These are phyloP conservation scores for Annulohypoxylon bovei DNA, from an alignment of 495 filamentous ascomycete genomes.

Conservation along the genomic window DNA sequence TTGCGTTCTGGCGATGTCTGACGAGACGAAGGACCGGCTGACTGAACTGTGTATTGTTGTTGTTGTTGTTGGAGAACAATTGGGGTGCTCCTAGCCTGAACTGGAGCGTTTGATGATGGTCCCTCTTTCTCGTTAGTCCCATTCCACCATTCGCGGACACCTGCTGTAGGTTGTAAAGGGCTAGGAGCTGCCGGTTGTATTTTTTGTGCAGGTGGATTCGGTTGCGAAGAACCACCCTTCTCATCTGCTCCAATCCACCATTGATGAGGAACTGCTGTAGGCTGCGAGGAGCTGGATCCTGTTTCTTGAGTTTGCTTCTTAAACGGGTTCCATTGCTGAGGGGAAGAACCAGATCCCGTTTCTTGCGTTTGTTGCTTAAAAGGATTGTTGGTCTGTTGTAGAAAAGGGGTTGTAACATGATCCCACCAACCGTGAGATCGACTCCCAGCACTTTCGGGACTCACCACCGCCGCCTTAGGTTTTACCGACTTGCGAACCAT, in stretches of 20 bases:
- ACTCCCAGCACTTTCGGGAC: conserved; percentile 58
- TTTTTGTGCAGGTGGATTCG: neutral
- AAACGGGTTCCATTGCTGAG: conserved; percentile 34
- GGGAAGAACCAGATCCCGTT: conserved; percentile 21
- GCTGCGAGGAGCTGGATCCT: neutral
- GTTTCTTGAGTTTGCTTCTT: conserved; percentile 22
- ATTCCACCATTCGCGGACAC: conserved; percentile 51
- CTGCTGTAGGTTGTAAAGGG: neutral
- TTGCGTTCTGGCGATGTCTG: conserved; percentile 11
- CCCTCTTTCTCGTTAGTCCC: conserved; percentile 44
- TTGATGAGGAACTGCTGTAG: conserved; percentile 27
- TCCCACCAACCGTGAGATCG: conserved; percentile 90
- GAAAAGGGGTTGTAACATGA: conserved; percentile 79
- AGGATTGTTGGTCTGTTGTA: conserved; percentile 52
- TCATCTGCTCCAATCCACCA: conserved; percentile 51
- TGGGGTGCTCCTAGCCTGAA: conserved; percentile 28
- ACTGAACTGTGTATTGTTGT: conserved; percentile 6
- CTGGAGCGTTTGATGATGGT: conserved; percentile 29
- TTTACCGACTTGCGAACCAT: conserved; percentile 47
- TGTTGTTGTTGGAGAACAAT: conserved; percentile 30
- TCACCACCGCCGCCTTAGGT: conserved; percentile 39
- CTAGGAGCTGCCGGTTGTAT: neutral
- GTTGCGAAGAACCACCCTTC: conserved; percentile 40
- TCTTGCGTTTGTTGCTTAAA: conserved; percentile 46
- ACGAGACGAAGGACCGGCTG: conserved; percentile 24